Conservation (phyloP, 2,329 filamentous ascomycete species). For the Trichoderma oligosporum region DNA sequence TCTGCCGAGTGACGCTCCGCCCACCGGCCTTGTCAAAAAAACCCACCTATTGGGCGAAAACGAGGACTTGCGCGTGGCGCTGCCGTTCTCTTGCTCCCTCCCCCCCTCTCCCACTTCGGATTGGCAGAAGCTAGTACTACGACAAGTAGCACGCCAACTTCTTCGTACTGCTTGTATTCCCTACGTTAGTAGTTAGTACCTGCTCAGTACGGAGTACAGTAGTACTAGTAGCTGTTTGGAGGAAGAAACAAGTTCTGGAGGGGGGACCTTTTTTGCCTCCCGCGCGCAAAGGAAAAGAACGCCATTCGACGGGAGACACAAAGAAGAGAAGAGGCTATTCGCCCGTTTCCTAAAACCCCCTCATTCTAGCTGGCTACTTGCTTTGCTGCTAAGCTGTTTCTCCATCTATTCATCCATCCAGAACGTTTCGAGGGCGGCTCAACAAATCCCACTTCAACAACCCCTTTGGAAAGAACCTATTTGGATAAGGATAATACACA, state of each 20-base stretch:
- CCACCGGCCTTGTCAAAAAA: constrained; percentile 5
- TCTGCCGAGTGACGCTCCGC: constrained; percentile 18
- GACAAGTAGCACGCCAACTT: neutral
- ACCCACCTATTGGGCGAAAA: constrained; percentile 5
- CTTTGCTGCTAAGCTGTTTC: neutral
- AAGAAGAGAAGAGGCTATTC: neutral
- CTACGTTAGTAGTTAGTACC: constrained; percentile 2
- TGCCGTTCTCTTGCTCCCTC: neutral
- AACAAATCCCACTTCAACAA: neutral
- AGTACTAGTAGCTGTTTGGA: neutral
- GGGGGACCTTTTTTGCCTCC: constrained; percentile 4
- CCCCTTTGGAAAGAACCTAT: constrained; percentile 1
- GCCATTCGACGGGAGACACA: constrained; percentile 5
- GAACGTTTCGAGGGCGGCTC: neutral
- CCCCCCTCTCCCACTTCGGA: neutral
- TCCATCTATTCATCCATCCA: neutral
- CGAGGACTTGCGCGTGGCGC: constrained; percentile 11
- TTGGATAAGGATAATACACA: no score
- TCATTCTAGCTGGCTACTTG: neutral
- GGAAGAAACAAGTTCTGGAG: neutral
- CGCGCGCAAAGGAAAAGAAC: constrained; percentile 8
- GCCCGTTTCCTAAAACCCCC: constrained; percentile 4
- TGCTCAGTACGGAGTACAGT: constrained; percentile 4
- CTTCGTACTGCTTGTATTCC: neutral
- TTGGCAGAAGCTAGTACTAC: constrained; percentile 9